These are phyloP conservation scores for Otatea glauca DNA, from an alignment of 176 grass and related monocot genomes.

Conservation along the genomic window DNA sequence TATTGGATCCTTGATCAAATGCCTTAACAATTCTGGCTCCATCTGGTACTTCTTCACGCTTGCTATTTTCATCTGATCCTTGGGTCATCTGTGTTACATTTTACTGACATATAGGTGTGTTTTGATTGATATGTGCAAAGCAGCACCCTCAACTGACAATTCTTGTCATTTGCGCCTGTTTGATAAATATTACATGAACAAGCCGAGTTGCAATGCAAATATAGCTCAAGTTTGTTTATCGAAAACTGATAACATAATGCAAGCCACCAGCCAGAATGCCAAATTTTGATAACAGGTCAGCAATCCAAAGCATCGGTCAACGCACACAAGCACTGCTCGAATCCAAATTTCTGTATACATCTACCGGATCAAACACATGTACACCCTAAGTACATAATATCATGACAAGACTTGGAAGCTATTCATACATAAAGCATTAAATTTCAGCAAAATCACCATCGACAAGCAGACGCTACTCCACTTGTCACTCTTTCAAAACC, in stretches of 20 bases:
- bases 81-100: background rate
- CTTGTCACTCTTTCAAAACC: too few species aligned
- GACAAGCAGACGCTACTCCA: too few species aligned
- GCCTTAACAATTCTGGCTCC: background rate
- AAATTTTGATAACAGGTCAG: background rate
- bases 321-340: background rate
- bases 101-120: background rate
- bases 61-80: background rate
- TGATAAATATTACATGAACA: background rate
- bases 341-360: slow-evolving; percentile 44
- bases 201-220: background rate
- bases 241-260: background rate
- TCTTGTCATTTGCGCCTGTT: too few species aligned
- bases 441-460: slow-evolving; percentile 53
- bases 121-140: background rate
- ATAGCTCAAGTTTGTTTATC: background rate
- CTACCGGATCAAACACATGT: slow-evolving; percentile 37
- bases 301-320: background rate
- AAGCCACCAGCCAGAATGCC: background rate
- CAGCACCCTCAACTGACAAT: background rate
- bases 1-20: background rate
- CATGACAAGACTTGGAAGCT: slow-evolving; percentile 26
- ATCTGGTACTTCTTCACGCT: background rate
- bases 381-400: slow-evolving; percentile 34
- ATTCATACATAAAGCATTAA: slow-evolving; percentile 53